These are phyloP conservation scores for Lumnitzera littorea DNA, from an alignment of 345 rosid genomes.

Conservation along the genomic window DNA sequence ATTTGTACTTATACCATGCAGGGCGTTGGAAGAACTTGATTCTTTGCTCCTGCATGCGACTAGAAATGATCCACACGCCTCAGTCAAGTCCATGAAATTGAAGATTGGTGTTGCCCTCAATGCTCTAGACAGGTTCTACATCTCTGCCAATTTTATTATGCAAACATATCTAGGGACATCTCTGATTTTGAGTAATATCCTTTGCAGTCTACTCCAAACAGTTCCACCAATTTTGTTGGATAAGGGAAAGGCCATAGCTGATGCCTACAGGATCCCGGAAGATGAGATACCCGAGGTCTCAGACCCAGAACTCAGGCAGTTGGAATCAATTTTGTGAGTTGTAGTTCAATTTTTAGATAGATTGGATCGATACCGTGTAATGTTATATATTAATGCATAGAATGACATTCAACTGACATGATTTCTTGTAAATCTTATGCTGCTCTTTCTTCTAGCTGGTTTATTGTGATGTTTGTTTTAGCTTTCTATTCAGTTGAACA, in stretches of 20 bases:
- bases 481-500: too few relatives aligned
- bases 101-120: constrained; percentile 44
- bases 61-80: constrained; percentile 58
- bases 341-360: background rate
- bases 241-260: constrained; percentile 64
- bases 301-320: constrained; percentile 54
- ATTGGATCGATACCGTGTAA: too few relatives aligned
- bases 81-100: constrained; percentile 54
- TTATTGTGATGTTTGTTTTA: too few relatives aligned
- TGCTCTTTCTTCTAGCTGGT: too few relatives aligned
- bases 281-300: constrained; percentile 23
- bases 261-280: constrained; percentile 46
- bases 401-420: too few relatives aligned
- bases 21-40: constrained; percentile 76
- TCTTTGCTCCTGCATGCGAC: constrained; percentile 64
- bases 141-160: background rate
- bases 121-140: constrained; percentile 52
- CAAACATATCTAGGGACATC: too few relatives aligned
- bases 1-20: constrained; percentile 9
- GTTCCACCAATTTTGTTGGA: constrained; percentile 58
- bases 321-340: constrained; percentile 57
- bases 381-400: too few relatives aligned
- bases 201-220: constrained; percentile 59
- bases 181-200: background rate
- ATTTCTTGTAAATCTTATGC: too few relatives aligned